Percentiles rank a stretch among this genome's conserved stretches.
Evolutionary conservation across 2,329 filamentous ascomycete genomes (phyloP).

Genomic region (Aspergillus sp.): DNA sequence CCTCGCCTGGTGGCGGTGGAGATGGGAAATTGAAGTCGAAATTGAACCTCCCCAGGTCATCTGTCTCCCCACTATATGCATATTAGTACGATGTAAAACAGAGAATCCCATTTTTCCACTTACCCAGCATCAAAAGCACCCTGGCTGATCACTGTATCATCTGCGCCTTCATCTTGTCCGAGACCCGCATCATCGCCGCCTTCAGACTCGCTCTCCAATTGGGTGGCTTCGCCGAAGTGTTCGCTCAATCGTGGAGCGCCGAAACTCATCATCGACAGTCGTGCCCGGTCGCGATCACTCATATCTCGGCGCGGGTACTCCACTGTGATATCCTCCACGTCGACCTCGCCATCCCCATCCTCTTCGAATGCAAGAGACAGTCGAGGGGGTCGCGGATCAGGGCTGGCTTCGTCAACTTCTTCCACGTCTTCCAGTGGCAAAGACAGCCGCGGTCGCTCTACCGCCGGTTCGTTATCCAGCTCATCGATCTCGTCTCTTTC

Average conservation of each 20-base stretch:
- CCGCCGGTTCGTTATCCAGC: slow-evolving; percentile 48
- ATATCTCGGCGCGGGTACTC: slow-evolving; percentile 45
- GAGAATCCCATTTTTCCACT: slow-evolving; percentile 9
- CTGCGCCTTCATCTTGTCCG: slow-evolving; percentile 30
- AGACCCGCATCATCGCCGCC: slow-evolving; percentile 39
- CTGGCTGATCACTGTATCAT: slow-evolving; percentile 38
- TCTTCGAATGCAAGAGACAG: slow-evolving; percentile 46
- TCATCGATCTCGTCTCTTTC: slow-evolving; percentile 43
- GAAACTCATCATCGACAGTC: slow-evolving; percentile 45
- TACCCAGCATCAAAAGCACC: slow-evolving; percentile 41
- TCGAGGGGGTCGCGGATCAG: slow-evolving; percentile 36
- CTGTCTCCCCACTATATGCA: slow-evolving; percentile 41
- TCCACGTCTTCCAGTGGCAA: slow-evolving; percentile 48
- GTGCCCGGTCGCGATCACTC: slow-evolving; percentile 35
- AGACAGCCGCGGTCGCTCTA: slow-evolving; percentile 41
- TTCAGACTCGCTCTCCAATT: slow-evolving; percentile 45
- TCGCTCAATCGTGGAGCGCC: slow-evolving; percentile 48
- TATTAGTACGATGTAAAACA: slow-evolving; percentile 12
- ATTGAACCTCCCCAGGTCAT: slow-evolving; percentile 42
- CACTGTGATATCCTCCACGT: slow-evolving; percentile 40
- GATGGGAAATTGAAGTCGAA: slow-evolving; percentile 42
- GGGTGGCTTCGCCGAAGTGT: slow-evolving; percentile 49
- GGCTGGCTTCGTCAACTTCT: slow-evolving; percentile 44
- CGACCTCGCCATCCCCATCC: not conserved
- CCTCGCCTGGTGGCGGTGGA: slow-evolving; percentile 29